A percentile compares a stretch with the other conserved stretches of the same genome.
phyloP scores from a whole-genome alignment of 306 rosid genomes.

The Purshia tridentata region DNA sequence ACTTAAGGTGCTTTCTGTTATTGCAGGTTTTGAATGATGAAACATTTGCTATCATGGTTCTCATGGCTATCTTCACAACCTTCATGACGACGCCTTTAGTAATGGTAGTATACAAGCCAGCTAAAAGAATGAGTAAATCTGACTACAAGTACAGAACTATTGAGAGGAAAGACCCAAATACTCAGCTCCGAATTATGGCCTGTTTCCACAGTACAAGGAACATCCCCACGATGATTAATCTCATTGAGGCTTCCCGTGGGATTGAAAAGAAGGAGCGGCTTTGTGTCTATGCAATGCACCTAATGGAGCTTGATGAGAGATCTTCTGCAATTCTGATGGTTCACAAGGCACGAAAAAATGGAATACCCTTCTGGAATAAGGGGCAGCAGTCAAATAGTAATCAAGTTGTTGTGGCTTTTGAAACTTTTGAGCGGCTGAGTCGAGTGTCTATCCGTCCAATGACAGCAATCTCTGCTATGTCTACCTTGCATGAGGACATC shows the following conservation, averaged over 20 bases:
- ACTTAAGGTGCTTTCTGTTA: neutral
- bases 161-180: slow-evolving; percentile 47
- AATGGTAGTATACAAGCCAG: slow-evolving; percentile 61
- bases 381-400: slow-evolving; percentile 24
- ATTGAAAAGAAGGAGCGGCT: slow-evolving; percentile 52
- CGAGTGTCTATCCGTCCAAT: slow-evolving; percentile 63
- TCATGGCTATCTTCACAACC: slow-evolving; percentile 90
- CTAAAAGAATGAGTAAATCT: slow-evolving; percentile 40
- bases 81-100: slow-evolving; percentile 83
- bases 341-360: slow-evolving; percentile 56
- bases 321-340: slow-evolving; percentile 67
- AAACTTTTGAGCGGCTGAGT: slow-evolving; percentile 53
- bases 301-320: slow-evolving; percentile 70
- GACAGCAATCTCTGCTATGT: slow-evolving; percentile 58
- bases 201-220: slow-evolving; percentile 65
- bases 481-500: slow-evolving; percentile 54
- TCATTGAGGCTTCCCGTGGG: slow-evolving; percentile 83
- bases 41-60: slow-evolving; percentile 86
- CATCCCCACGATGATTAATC: slow-evolving; percentile 67
- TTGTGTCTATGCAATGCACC: slow-evolving; percentile 83
- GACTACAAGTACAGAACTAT: slow-evolving; percentile 57
- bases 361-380: slow-evolving; percentile 68
- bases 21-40: slow-evolving; percentile 85
- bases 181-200: slow-evolving; percentile 57
- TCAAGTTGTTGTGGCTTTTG: slow-evolving; percentile 58